These are phyloP conservation scores for Datisca glomerata DNA, from an alignment of 306 rosid genomes.

Conservation along the genomic window DNA sequence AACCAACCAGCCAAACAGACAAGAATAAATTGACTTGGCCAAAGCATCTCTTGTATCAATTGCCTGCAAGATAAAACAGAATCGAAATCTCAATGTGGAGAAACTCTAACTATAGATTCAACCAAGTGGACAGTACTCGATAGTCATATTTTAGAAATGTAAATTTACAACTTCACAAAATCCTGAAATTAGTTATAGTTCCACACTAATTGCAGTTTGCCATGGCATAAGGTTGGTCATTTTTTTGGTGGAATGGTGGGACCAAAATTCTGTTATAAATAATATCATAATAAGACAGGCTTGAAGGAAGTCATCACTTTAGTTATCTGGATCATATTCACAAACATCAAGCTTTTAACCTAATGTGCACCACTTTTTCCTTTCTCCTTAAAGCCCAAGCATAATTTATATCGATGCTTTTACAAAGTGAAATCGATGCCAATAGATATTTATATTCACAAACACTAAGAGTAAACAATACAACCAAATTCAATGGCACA, in stretches of 20 bases:
- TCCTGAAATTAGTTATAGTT: not conserved
- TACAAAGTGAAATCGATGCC: too few relatives aligned
- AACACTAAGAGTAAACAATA: too few relatives aligned
- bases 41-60: slow-evolving; percentile 93
- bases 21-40: slow-evolving; percentile 92
- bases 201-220: not conserved
- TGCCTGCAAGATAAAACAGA: slow-evolving; percentile 35
- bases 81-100: not conserved
- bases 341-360: too few relatives aligned
- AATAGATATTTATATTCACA: too few relatives aligned
- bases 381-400: too few relatives aligned
- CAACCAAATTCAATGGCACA: too few relatives aligned
- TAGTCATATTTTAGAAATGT: not conserved
- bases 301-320: too few relatives aligned
- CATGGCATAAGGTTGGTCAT: not conserved
- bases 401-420: too few relatives aligned
- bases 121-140: not conserved
- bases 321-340: too few relatives aligned
- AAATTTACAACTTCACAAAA: not conserved
- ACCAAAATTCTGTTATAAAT: not conserved
- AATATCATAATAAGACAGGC: too few relatives aligned
- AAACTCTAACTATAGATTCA: not conserved
- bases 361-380: too few relatives aligned
- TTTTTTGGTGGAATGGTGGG: not conserved
- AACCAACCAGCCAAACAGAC: slow-evolving; percentile 91